These are phyloP conservation scores for Ballota nigra DNA, from an alignment of 257 asterid genomes.

Conservation along the genomic window DNA sequence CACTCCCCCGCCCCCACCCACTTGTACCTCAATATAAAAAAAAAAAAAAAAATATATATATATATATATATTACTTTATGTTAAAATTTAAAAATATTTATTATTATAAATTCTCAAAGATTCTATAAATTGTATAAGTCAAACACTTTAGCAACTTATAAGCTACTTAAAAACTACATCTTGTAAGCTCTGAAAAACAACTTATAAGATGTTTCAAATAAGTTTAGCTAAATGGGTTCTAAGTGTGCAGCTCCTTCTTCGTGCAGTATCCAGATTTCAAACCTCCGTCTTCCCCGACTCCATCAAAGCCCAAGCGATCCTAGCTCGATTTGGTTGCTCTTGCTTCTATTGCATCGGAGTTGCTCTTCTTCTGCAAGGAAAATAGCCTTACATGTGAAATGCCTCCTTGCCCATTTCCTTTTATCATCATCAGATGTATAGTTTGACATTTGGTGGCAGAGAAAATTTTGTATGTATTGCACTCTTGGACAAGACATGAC, in stretches of 20 bases:
- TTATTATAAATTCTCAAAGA: too few relatives aligned
- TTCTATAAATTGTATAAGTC: too few relatives aligned
- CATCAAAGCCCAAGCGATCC: constrained; percentile 66
- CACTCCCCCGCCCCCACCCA: too few relatives aligned
- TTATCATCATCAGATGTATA: not conserved
- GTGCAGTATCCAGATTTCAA: constrained; percentile 85
- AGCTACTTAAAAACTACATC: too few relatives aligned
- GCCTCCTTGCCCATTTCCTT: not conserved
- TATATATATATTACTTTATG: too few relatives aligned
- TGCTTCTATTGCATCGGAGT: not conserved
- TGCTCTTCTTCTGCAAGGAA: not conserved
- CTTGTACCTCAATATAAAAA: too few relatives aligned
- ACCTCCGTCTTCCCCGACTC: constrained; percentile 91
- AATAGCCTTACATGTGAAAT: not conserved
- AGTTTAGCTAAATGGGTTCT: too few relatives aligned
- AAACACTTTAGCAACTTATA: too few relatives aligned
- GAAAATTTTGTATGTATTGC: constrained; percentile 11
- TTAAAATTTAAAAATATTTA: too few relatives aligned
- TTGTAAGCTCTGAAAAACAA: too few relatives aligned
- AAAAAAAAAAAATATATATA: too few relatives aligned
- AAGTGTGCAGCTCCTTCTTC: constrained; percentile 12
- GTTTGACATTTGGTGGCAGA: constrained; percentile 6
- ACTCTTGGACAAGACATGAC: not conserved
- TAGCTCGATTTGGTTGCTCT: not conserved
- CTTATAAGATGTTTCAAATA: too few relatives aligned